Evolutionary conservation across 2,329 filamentous ascomycete genomes (phyloP), one percentile per base, ranked within the genome.

Genomic region (Calonectria pteridis): DNA sequence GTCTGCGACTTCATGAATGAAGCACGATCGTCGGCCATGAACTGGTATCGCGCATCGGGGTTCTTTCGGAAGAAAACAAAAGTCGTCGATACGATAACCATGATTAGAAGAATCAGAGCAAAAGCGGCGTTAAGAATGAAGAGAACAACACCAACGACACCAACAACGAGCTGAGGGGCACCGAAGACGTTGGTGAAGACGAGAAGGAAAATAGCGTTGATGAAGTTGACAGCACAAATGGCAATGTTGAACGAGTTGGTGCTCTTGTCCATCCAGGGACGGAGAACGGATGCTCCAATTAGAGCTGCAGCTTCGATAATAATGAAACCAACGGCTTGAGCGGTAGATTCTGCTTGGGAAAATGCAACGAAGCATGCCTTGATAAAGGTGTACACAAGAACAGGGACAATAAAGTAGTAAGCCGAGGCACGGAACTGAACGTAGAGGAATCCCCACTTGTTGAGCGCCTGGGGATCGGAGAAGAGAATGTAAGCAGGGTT

Each of bases 261-360:
- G 87, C 96, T 96, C 91, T 98, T 98, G 89, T 98, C 96, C 96
- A 98, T 98, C 94, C 95, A 98, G 23, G 96, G 96, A 73, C 95
- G 93, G 78, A 98, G 87, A 68, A 98, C 93, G 73, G 92, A 94
- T 70, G 95, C 92, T 28, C 87, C 92, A 79, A 98, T 93, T 71
- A 98, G 89, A 79, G 94, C 93, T 67, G 85, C 91, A 2, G 93
- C 93, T 85, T 98, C 96, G 71, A 98, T 92, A 73, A 98, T 88
- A 50, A 98, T 88, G 72, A 98, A 89, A 20, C 93, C 94, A 72
- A 98, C 89, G 13, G 95, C 95, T 85, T 98, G 95, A 26, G 93
- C 92, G 6, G 91, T 90, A 37, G 92, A 91, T 40, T 88, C 91
- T 53, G 87, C 87, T 84, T 98, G 96, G 33, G 90, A 92, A 71